Evolutionary conservation across 345 rosid species (phyloP).

Genomic region (Brassica napus): Da-Ae NC_063441.1:17180001-17180500

Average conservation of each 20-base stretch:
- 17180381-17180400: conserved; percentile 69
- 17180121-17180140: conserved; percentile 57
- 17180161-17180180: conserved; percentile 74
- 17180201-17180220: conserved; percentile 87
- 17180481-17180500: background rate
- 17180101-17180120: background rate
- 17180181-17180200: conserved; percentile 82
- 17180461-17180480: background rate
- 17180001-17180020: background rate
- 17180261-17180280: background rate
- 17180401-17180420: conserved; percentile 86
- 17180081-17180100: background rate
- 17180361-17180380: conserved; percentile 48
- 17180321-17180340: conserved; percentile 69
- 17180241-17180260: conserved; percentile 44
- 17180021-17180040: background rate
- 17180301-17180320: background rate
- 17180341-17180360: conserved; percentile 53
- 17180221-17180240: conserved; percentile 94
- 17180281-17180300: conserved; percentile 15
- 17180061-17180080: background rate
- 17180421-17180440: conserved; percentile 95
- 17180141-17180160: conserved; percentile 83
- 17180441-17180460: conserved; percentile 75
- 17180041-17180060: background rate